Percentiles rank a stretch among this genome's conserved stretches.
Evolutionary conservation across 352 stramenopile genomes (phyloP).

Genomic region (Halophytophthora batemanensis): DNA sequence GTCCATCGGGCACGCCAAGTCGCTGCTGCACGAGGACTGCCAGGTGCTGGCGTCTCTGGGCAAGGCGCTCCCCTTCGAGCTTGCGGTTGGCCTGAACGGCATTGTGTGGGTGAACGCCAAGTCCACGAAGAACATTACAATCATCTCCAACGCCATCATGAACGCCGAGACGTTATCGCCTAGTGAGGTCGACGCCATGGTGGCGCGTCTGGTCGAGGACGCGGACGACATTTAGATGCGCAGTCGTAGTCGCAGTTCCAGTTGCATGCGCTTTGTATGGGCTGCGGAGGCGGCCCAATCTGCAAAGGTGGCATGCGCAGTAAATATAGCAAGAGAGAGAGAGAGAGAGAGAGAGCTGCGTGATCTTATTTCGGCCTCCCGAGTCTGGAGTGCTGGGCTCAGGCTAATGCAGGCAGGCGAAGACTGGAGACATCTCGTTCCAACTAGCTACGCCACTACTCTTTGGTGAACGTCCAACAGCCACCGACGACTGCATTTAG

Average conservation of each 20-base stretch:
- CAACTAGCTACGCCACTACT: too few relatives aligned
- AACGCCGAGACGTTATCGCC: conserved; percentile 86
- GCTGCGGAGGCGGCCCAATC: too few relatives aligned
- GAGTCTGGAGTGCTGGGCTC: too few relatives aligned
- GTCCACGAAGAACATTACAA: conserved; percentile 76
- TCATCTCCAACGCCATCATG: conserved; percentile 87
- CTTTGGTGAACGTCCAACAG: too few relatives aligned
- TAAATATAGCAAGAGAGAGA: too few relatives aligned
- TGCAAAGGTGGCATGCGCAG: too few relatives aligned
- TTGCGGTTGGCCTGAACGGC: conserved; percentile 95
- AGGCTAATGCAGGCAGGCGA: too few relatives aligned
- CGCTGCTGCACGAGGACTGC: conserved; percentile 66
- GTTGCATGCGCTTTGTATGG: too few relatives aligned
- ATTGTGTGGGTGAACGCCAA: conserved; percentile 94
- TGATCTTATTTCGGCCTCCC: conserved; percentile 12
- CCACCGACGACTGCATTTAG: too few relatives aligned
- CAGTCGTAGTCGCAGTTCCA: not conserved
- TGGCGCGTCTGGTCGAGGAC: conserved; percentile 64
- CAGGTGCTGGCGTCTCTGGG: conserved; percentile 85
- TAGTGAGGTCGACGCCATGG: conserved; percentile 76
- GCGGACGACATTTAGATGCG: conserved; percentile 30
- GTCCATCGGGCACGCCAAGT: conserved; percentile 73
- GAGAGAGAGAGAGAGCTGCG: too few relatives aligned
- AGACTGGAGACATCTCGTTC: too few relatives aligned
- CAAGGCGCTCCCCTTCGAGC: conserved; percentile 90